Conservation (phyloP, 148 eudicot genomes). For the Bassia scoparia region DNA sequence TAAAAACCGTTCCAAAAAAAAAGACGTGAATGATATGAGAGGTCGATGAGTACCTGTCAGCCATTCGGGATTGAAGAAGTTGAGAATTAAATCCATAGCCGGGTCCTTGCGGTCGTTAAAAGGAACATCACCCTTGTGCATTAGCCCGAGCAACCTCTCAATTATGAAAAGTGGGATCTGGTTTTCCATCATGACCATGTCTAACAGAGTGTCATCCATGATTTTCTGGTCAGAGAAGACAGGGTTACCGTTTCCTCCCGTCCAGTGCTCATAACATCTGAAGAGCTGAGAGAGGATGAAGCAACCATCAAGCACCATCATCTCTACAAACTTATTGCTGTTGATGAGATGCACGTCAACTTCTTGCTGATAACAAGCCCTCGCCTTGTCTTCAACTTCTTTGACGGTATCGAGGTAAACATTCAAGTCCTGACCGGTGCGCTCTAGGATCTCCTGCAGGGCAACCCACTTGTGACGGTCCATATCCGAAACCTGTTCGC, state of each 20-base stretch:
- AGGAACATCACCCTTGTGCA: not conserved
- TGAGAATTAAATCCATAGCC: conserved; percentile 43
- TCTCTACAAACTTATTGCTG: conserved; percentile 25
- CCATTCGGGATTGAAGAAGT: conserved; percentile 56
- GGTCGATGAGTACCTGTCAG: conserved; percentile 32
- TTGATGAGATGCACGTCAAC: not conserved
- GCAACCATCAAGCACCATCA: conserved; percentile 33
- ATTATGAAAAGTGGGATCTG: conserved; percentile 61
- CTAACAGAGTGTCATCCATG: conserved; percentile 45
- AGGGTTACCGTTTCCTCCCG: conserved; percentile 27
- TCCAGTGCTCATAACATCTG: too few species aligned
- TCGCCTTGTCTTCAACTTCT: conserved; percentile 18
- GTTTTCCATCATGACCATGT: conserved; percentile 73
- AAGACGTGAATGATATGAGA: too few species aligned
- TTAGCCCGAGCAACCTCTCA: conserved; percentile 39
- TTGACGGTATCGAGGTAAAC: conserved; percentile 3
- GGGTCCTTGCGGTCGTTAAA: conserved; percentile 31
- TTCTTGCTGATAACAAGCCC: conserved; percentile 22
- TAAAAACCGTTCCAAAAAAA: too few species aligned
- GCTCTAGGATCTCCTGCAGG: conserved; percentile 1
- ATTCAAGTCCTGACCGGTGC: not conserved
- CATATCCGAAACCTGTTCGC: conserved; percentile 2
- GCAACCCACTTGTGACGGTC: conserved; percentile 16
- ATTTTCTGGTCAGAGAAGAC: conserved; percentile 45
- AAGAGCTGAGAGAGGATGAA: too few species aligned